phyloP scores from a whole-genome alignment of 2,329 filamentous ascomycete species.

The Calonectria crousiana region DNA sequence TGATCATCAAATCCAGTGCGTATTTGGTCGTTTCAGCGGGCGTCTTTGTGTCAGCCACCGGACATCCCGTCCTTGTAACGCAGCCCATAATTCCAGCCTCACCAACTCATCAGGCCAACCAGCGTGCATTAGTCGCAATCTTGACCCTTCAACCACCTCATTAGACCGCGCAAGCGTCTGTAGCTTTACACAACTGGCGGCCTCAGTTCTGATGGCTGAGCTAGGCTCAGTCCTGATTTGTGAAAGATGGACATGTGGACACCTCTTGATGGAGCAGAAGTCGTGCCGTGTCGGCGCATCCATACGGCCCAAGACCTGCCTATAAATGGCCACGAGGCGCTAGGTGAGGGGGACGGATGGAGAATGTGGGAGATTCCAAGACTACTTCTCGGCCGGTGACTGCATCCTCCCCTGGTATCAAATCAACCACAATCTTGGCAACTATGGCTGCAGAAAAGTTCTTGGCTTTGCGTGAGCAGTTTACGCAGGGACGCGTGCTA shows the following conservation, averaged over 20 bases:
- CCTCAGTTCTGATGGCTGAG: background rate
- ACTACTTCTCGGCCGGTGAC: background rate
- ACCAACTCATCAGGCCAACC: background rate
- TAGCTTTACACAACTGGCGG: background rate
- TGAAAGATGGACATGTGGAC: background rate
- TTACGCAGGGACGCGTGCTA: constrained; percentile 46
- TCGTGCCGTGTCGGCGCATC: background rate
- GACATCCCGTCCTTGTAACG: background rate
- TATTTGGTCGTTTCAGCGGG: background rate
- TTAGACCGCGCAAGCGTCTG: background rate
- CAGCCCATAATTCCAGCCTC: constrained; percentile 11
- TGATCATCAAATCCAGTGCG: background rate
- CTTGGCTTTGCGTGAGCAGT: constrained; percentile 30
- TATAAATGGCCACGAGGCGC: background rate
- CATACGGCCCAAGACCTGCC: background rate
- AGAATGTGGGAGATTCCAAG: background rate
- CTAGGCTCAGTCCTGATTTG: constrained; percentile 1
- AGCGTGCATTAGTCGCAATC: constrained; percentile 3
- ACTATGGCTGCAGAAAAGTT: constrained; percentile 35
- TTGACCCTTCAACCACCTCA: background rate
- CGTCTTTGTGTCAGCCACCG: background rate
- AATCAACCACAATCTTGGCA: constrained; percentile 52
- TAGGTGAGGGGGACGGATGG: background rate
- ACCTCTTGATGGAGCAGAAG: background rate
- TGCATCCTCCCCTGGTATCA: constrained; percentile 38